Evolutionary conservation across 768 basidiomycete genomes (phyloP), one percentile per base, ranked within the genome.

Genomic region (Suillus weaverae): DNA sequence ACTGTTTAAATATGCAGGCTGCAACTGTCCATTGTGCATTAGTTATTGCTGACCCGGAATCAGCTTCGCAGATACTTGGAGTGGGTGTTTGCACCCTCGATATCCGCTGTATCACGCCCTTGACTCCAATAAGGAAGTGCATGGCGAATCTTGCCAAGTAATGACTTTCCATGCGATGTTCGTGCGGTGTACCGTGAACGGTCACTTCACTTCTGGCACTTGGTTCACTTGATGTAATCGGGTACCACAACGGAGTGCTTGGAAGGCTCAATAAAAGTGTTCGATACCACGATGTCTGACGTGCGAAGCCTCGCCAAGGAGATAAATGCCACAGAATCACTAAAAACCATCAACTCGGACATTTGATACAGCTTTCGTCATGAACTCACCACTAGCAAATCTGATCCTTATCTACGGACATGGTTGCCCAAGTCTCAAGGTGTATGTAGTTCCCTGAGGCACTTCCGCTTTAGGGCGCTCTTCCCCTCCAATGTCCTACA

Each of bases 81-180:
- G n/a, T 36, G 55, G 6, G 36, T 26, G 16, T 38, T 39, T 57
- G 56, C 36, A 56, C 36, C 6, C 32, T 53, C 9, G 55, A 38
- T 57, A 26, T 38, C 36, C n/a, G 36, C 36, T 39, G 14, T 38
- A 38, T 5, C 38, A 39, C 26, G 36, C 8, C 53, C 22, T 39
- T 10, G 14, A 57, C 56, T 30, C 22, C 22, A 5, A 57, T 39
- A 57, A 26, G 56, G 56, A 57, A 57, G 36, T 39, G 16, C 26
- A 39, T 38, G 56, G 56, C 56, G 56, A 39, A 57, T 57, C 56
- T 30, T 30, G 56, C 56, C 38, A 57, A 57, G 56, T 16, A n/a
- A 33, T 35, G 3, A 11, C 22, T 57, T 57, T 39, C 55, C 36
- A 39, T 57, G 38, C 22, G 56, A 57, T 39, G 9, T 5, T 57